phyloP scores from a whole-genome alignment of 805 yeast genomes.

The Candida pseudoglaebosa region DNA sequence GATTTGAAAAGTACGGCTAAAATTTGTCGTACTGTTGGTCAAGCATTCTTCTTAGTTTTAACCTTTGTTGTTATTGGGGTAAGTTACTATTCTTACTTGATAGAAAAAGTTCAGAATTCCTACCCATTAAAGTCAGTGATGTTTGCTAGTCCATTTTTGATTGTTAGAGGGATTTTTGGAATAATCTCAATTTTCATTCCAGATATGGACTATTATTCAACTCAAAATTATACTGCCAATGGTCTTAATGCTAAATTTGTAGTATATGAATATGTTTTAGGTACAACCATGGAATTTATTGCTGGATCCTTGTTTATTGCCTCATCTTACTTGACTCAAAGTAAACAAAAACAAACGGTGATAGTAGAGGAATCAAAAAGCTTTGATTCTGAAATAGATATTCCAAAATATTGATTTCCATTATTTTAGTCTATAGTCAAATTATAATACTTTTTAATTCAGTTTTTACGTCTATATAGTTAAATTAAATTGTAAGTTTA shows the following conservation, averaged over 20 bases:
- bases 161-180: slow-evolving; percentile 35
- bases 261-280: slow-evolving; percentile 30
- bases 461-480: too few relatives aligned
- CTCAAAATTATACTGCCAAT: slow-evolving; percentile 22
- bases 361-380: too few relatives aligned
- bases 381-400: too few relatives aligned
- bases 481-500: too few relatives aligned
- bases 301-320: slow-evolving; percentile 12
- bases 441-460: too few relatives aligned
- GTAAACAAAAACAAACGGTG: too few relatives aligned
- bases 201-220: slow-evolving; percentile 29
- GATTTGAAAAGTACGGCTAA: slow-evolving; percentile 16
- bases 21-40: slow-evolving; percentile 31
- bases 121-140: slow-evolving; percentile 17
- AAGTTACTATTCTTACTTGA: slow-evolving; percentile 16
- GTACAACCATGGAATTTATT: slow-evolving; percentile 36
- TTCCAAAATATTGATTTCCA: too few relatives aligned
- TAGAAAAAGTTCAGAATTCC: slow-evolving; percentile 17
- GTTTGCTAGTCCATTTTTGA: slow-evolving; percentile 26
- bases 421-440: too few relatives aligned
- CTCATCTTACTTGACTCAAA: slow-evolving; percentile 13
- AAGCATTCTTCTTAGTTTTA: slow-evolving; percentile 23
- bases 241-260: slow-evolving; percentile 22
- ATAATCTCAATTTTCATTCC: slow-evolving; percentile 27
- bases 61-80: slow-evolving; percentile 17